phyloP scores from a whole-genome alignment of 371 early-diverging fungal genomes.

The Sporodiniella umbellata region DNA sequence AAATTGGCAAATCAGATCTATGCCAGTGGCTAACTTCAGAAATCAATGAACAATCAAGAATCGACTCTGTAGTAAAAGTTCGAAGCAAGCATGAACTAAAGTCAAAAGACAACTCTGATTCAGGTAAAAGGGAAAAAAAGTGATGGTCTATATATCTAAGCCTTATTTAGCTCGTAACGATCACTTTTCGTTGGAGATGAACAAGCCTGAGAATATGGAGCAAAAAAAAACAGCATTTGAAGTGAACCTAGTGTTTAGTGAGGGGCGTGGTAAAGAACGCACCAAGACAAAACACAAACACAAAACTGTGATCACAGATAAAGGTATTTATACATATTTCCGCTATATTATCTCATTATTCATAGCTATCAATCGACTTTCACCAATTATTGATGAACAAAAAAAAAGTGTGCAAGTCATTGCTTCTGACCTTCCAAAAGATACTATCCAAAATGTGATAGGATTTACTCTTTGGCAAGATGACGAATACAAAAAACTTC shows the following conservation, averaged over 20 bases:
- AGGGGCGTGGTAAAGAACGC: constrained; percentile 39
- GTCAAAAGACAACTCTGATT: constrained; percentile 46
- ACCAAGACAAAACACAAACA: constrained; percentile 71
- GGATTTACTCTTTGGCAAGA: constrained; percentile 63
- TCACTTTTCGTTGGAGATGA: constrained; percentile 30
- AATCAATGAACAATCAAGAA: constrained; percentile 63
- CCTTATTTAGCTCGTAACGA: constrained; percentile 21
- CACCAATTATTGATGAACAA: constrained; percentile 52
- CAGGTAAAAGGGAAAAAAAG: constrained; percentile 21
- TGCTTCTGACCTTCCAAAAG: constrained; percentile 65
- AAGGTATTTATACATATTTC: constrained; percentile 46
- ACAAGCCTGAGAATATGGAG: constrained; percentile 31
- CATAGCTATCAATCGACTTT: constrained; percentile 56
- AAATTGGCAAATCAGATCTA: constrained; percentile 47
- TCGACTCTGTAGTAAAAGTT: constrained; percentile 49
- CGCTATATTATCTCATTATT: too few species aligned
- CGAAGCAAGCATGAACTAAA: constrained; percentile 55
- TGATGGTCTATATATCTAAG: constrained; percentile 4
- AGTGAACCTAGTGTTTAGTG: constrained; percentile 43
- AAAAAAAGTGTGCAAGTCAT: constrained; percentile 64
- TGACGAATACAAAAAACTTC: constrained; percentile 54
- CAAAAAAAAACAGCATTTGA: constrained; percentile 32
- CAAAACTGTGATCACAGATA: constrained; percentile 63
- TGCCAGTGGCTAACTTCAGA: constrained; percentile 62
- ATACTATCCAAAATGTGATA: constrained; percentile 50